Conservation (phyloP, 1,139 yeast genomes). For the Hemisphaericaspora lyxosophila region DNA sequence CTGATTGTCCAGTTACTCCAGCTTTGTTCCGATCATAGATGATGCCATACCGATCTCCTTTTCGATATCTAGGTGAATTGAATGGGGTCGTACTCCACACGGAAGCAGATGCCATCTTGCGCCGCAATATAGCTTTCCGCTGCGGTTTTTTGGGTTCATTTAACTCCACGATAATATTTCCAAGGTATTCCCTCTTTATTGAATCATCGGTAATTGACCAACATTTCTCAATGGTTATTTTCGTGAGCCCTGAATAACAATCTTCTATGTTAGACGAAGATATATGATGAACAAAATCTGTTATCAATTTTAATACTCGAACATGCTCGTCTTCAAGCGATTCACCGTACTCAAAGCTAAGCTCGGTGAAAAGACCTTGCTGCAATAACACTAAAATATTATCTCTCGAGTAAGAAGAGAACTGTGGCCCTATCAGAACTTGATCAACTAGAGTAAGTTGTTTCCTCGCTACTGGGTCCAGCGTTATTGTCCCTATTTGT, state of each 20-base stretch:
- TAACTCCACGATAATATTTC: slow-evolving; percentile 4
- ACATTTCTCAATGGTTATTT: slow-evolving; percentile 25
- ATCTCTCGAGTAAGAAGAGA: slow-evolving; percentile 13
- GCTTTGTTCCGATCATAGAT: background rate
- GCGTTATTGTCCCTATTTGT: background rate
- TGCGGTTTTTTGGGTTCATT: background rate
- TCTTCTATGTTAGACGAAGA: slow-evolving; percentile 7
- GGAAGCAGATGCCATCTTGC: slow-evolving; percentile 12
- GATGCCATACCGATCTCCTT: slow-evolving; percentile 17
- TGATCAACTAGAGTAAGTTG: slow-evolving; percentile 19
- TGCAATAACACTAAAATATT: slow-evolving; percentile 15
- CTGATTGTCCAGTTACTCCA: background rate
- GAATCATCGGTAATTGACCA: slow-evolving; percentile 37
- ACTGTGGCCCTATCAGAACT: slow-evolving; percentile 18
- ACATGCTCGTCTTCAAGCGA: slow-evolving; percentile 29
- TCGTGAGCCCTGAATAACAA: slow-evolving; percentile 10
- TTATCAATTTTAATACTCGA: slow-evolving; percentile 24
- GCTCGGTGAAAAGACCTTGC: slow-evolving; percentile 13
- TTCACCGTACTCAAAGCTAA: slow-evolving; percentile 31
- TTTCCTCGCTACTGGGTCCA: background rate
- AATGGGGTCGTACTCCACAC: slow-evolving; percentile 23
- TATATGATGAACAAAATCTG: slow-evolving; percentile 19
- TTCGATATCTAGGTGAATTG: slow-evolving; percentile 26
- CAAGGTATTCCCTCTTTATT: slow-evolving; percentile 21
- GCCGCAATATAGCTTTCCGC: background rate